These are phyloP conservation scores for Dendryphion nanum DNA, from an alignment of 2,329 filamentous ascomycete genomes.

Conservation along the genomic window DNA sequence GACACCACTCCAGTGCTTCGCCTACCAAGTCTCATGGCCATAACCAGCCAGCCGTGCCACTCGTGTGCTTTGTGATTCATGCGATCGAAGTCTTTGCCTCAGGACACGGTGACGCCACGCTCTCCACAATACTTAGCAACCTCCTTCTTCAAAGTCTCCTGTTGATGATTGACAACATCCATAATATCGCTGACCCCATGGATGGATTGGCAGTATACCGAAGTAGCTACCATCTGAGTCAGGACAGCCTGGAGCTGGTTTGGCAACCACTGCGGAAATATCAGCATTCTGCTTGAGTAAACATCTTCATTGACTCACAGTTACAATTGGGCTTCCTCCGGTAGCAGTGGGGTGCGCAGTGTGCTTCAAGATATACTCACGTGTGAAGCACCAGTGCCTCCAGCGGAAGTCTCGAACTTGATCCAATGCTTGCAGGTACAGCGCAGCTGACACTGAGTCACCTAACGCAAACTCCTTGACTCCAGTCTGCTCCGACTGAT, in stretches of 20 bases:
- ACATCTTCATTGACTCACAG: conserved; percentile 38
- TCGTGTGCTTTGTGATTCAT: no score
- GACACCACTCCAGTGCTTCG: no score
- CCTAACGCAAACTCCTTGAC: conserved; percentile 62
- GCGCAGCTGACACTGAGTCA: conserved; percentile 56
- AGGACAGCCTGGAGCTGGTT: conserved; percentile 78
- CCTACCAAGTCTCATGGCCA: no score
- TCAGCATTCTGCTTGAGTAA: conserved; percentile 4
- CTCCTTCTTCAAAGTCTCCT: conserved; percentile 67
- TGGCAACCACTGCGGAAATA: conserved; percentile 63
- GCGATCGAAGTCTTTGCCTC: no score
- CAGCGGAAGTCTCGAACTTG: conserved; percentile 80
- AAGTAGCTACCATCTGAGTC: conserved; percentile 64
- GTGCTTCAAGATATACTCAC: conserved; percentile 80
- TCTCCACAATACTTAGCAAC: conserved; percentile 73
- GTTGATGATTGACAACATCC: conserved; percentile 63
- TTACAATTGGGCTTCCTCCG: conserved; percentile 78
- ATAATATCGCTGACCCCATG: conserved; percentile 61
- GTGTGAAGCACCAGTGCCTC: conserved; percentile 82
- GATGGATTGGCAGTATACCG: conserved; percentile 46
- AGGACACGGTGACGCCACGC: conserved; percentile 44
- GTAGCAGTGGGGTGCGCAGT: conserved; percentile 76
- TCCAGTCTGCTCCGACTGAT: conserved; percentile 50
- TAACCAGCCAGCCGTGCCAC: no score
- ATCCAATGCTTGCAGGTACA: conserved; percentile 57